Conservation (phyloP, 2,329 filamentous ascomycete genomes). For the Parafenestella ontariensis region DNA sequence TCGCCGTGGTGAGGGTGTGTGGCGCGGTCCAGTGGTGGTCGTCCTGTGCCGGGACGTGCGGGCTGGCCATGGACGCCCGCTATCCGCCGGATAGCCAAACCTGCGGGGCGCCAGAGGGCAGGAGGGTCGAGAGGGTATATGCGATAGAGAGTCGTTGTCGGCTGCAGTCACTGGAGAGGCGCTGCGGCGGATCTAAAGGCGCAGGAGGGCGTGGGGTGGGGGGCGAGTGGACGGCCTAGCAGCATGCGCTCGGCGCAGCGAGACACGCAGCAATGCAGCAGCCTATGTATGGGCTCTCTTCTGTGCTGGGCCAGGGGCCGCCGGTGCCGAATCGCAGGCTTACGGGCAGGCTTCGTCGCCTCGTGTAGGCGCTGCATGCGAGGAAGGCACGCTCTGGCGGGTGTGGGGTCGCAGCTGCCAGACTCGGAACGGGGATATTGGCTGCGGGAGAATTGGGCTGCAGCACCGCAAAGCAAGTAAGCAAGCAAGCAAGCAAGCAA, state of each 20-base stretch:
- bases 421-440: slow-evolving; percentile 9
- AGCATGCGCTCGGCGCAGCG: slow-evolving; percentile 18
- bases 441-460: slow-evolving; percentile 18
- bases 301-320: no score
- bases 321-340: no score
- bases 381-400: slow-evolving; percentile 8
- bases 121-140: neutral
- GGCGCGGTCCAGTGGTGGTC: slow-evolving; percentile 17
- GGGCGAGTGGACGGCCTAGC: slow-evolving; percentile 15
- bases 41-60: slow-evolving; percentile 13
- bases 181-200: slow-evolving; percentile 22
- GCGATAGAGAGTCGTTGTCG: slow-evolving; percentile 6
- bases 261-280: slow-evolving; percentile 13
- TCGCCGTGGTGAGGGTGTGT: slow-evolving; percentile 18
- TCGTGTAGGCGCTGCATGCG: slow-evolving; percentile 15
- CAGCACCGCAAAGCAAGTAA: slow-evolving; percentile 15
- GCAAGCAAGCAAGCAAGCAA: no score
- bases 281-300: slow-evolving; percentile 6
- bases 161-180: no score
- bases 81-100: slow-evolving; percentile 17
- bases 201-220: slow-evolving; percentile 12
- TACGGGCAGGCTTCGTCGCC: neutral
- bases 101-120: slow-evolving; percentile 16
- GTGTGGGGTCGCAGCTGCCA: slow-evolving; percentile 18
- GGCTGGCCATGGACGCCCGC: slow-evolving; percentile 38